Base-by-base conservation (phyloP, 768 basidiomycete genomes). In the Leccinum ochraceum region DNA sequence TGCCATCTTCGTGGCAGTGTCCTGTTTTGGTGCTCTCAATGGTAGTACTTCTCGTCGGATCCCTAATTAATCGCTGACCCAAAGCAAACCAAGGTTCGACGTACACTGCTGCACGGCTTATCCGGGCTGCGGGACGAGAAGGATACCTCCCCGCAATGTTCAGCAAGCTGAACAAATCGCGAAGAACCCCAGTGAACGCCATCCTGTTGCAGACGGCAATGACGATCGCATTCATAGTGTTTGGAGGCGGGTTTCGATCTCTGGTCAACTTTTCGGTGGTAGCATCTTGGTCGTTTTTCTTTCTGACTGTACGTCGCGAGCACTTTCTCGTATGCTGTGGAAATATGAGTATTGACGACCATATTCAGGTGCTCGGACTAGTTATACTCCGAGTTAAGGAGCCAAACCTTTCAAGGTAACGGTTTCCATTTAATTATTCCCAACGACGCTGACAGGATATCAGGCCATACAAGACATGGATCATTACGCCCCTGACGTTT, bases 391-490 rank as follows among this genome's bases (percentile, higher is more conserved):
- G 96, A 32, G 77, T 96, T 10, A 94, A 93, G 70, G 96, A 99
- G 72, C 96, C 96, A 0, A 81, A 86, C 66, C 79, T 99, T 11
- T 88, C 94, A 69, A 83, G 93, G 92, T 86, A 58, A 10, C 58
- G 75, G 28, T 10, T 34, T 42, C 5, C 2, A 14, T 8, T 51
- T 46, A 26, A 11, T 50, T 13, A 30, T 16, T 50, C 13, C 11
- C 48, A 5, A 56, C n/a, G 42, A 53, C 46, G 51, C 59, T 60
- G 54, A 58, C 32, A 58, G 17, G 24, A 56, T 30, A 20, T 4
- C n/a, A 92, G 95, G 59, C 96, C 96, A 2, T 98, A 98, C 72
- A 91, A 86, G 68, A 91, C 94, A 6, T 97, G 89, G 88, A 89
- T 97, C 36, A 82, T 85, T 39, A 98, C 96, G 0, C 96, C 96